A percentile compares a stretch with the other conserved stretches of the same genome.
phyloP scores from a whole-genome alignment of 257 asterid species.

The Cordia subcordata region DNA sequence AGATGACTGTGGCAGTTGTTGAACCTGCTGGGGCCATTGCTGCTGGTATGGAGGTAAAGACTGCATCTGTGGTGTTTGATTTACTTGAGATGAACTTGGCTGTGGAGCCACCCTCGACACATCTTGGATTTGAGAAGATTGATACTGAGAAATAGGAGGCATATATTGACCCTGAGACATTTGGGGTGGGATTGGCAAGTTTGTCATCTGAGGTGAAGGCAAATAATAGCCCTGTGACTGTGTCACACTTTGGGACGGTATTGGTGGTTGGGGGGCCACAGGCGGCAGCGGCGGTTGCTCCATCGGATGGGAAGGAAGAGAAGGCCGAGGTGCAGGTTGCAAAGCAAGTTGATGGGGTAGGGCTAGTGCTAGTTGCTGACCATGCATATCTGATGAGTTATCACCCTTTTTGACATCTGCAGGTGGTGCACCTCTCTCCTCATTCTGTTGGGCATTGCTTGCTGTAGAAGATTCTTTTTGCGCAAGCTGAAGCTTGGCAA shows the following conservation, averaged over 20 bases:
- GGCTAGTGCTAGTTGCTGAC: conserved; percentile 84
- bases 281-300: conserved; percentile 62
- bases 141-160: conserved; percentile 39
- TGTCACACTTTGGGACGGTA: conserved; percentile 53
- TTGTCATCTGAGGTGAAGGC: conserved; percentile 48
- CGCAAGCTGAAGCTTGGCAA: conserved; percentile 81
- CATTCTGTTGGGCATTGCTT: conserved; percentile 45
- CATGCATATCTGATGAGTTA: conserved; percentile 39
- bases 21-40: conserved; percentile 70
- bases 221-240: conserved; percentile 51
- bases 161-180: conserved; percentile 56
- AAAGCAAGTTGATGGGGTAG: conserved; percentile 72
- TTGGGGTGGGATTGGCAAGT: conserved; percentile 31
- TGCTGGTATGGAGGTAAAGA: conserved; percentile 54
- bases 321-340: conserved; percentile 44
- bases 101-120: conserved; percentile 46
- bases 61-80: conserved; percentile 52
- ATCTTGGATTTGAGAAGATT: conserved; percentile 54
- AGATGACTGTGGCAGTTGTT: conserved; percentile 32
- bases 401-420: conserved; percentile 55
- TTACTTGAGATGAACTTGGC: conserved; percentile 56
- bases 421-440: conserved; percentile 47
- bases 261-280: conserved; percentile 48
- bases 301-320: conserved; percentile 36
- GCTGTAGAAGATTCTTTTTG: conserved; percentile 62